Evolutionary conservation across 2,329 filamentous ascomycete genomes (phyloP).

Genomic region (Aureobasidium namibiae): DNA sequence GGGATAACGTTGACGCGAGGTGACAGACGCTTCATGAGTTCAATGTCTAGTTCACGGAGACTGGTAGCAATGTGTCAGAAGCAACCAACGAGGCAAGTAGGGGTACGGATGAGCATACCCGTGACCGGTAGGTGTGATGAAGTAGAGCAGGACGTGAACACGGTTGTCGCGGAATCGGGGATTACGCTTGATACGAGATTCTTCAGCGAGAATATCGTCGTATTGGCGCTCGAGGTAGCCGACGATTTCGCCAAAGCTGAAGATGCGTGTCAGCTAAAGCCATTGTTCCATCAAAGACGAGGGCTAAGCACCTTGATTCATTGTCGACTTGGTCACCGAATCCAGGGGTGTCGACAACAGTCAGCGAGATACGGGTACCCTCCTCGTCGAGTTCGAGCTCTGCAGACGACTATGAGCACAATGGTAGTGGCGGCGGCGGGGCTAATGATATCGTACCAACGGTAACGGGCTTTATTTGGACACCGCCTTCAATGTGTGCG

Average conservation of each 20-base stretch:
- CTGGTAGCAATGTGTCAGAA: conserved; percentile 37
- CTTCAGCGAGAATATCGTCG: conserved; percentile 97
- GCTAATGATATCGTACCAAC: conserved; percentile 58
- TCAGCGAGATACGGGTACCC: conserved; percentile 94
- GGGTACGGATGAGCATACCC: conserved; percentile 35
- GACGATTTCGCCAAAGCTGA: conserved; percentile 91
- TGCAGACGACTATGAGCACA: conserved; percentile 31
- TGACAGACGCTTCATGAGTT: conserved; percentile 98
- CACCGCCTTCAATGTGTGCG: conserved; percentile 89
- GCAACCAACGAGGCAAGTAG: background rate
- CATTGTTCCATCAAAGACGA: conserved; percentile 26
- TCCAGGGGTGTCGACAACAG: conserved; percentile 95
- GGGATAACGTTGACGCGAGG: conserved; percentile 98
- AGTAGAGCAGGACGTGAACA: conserved; percentile 96
- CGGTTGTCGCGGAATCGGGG: conserved; percentile 98
- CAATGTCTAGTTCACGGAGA: conserved; percentile 96
- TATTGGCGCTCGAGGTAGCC: conserved; percentile 98
- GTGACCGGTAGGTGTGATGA: conserved; percentile 96
- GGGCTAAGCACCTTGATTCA: conserved; percentile 69
- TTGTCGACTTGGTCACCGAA: conserved; percentile 99
- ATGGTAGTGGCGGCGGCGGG: background rate
- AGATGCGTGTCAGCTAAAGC: conserved; percentile 21
- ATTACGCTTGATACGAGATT: conserved; percentile 99
- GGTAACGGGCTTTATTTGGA: conserved; percentile 97
- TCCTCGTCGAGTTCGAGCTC: conserved; percentile 96